These are phyloP conservation scores for Fagopyrum esculentum DNA, from an alignment of 148 eudicot genomes.

Conservation along the genomic window DNA sequence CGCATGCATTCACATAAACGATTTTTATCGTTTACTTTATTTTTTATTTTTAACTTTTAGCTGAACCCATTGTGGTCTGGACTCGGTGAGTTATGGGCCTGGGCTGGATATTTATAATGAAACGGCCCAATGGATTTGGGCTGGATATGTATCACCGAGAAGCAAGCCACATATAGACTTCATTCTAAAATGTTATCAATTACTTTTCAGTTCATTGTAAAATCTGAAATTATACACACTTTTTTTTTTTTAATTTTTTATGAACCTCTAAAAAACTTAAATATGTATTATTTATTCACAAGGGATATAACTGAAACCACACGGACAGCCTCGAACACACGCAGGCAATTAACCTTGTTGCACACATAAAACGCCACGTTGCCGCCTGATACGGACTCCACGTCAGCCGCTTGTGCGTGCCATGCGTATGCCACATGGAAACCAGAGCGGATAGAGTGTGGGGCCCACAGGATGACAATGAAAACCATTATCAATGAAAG, in stretches of 20 bases:
- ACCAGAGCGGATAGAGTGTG: neutral
- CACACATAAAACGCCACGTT: neutral
- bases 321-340: neutral
- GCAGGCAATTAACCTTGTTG: neutral
- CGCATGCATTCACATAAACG: neutral
- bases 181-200: no score
- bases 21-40: neutral
- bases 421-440: neutral
- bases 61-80: neutral
- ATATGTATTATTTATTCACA: no score
- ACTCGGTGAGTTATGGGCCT: no score
- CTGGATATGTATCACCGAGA: no score
- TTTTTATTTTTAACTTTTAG: neutral
- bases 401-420: neutral
- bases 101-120: no score
- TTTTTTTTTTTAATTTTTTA: no score
- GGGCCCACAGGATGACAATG: neutral
- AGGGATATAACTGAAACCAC: no score
- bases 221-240: no score
- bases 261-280: no score
- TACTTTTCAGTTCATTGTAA: no score
- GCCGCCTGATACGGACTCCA: neutral
- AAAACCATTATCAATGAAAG: constrained; percentile 4
- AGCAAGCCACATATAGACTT: no score
- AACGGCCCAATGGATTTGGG: no score